Conservation (phyloP, 345 rosid species). For the Pistacia atlantica region DNA sequence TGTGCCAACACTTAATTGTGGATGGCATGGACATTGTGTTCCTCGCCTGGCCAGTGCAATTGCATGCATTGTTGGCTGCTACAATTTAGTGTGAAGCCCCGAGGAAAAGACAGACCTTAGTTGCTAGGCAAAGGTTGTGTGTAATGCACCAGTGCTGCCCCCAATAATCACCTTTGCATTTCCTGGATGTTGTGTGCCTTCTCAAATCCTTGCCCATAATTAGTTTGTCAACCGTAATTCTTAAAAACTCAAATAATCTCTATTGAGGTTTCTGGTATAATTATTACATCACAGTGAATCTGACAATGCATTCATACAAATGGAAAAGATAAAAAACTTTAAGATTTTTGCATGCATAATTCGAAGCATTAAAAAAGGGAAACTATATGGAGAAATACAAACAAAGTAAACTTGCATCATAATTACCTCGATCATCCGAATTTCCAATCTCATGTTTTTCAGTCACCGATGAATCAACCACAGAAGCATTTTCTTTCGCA, state of each 20-base stretch:
- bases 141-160: no score
- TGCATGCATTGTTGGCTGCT: no score
- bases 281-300: not conserved
- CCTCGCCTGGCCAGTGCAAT: no score
- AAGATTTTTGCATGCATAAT: not conserved
- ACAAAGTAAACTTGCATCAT: not conserved
- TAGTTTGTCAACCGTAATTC: no score
- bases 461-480: slow-evolving; percentile 85
- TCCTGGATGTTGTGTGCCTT: no score
- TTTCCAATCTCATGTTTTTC: slow-evolving; percentile 71
- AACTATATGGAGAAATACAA: not conserved
- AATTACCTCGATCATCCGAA: slow-evolving; percentile 76
- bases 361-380: not conserved
- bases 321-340: not conserved
- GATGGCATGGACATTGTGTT: no score
- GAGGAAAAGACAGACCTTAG: no score
- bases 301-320: not conserved
- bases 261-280: not conserved
- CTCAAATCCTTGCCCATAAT: no score
- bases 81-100: no score
- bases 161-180: no score
- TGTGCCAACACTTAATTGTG: not conserved
- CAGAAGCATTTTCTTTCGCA: slow-evolving; percentile 82
- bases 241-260: not conserved
- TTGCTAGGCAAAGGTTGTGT: no score